These are phyloP conservation scores for Gossypium trilobum DNA, from an alignment of 441 rosid genomes.

Conservation along the genomic window DNA sequence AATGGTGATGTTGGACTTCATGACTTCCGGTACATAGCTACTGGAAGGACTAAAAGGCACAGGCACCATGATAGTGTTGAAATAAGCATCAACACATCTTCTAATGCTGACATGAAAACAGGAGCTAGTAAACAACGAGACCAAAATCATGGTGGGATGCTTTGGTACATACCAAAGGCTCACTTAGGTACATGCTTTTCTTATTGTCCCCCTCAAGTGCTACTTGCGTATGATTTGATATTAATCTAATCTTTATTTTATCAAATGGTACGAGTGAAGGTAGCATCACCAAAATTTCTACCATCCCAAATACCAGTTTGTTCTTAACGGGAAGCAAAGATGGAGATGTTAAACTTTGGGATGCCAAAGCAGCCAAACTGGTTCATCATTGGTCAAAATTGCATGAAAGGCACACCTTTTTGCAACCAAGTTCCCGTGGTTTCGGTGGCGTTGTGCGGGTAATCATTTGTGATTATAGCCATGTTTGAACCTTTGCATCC, in stretches of 20 bases:
- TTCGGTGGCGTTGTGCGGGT: slow-evolving; percentile 88
- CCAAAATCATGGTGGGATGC: slow-evolving; percentile 74
- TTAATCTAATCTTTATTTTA: slow-evolving; percentile 16
- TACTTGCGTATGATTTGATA: not conserved
- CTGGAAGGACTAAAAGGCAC: slow-evolving; percentile 71
- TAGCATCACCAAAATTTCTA: slow-evolving; percentile 73
- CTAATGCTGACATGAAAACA: slow-evolving; percentile 24
- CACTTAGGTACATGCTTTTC: slow-evolving; percentile 54
- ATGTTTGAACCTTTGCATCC: not conserved
- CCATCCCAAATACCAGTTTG: slow-evolving; percentile 74
- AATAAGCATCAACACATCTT: slow-evolving; percentile 28
- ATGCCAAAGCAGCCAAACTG: slow-evolving; percentile 70
- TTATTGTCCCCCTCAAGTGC: not conserved
- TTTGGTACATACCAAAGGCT: slow-evolving; percentile 96
- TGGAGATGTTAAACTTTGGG: slow-evolving; percentile 96
- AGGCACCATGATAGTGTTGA: slow-evolving; percentile 39
- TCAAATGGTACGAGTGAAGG: slow-evolving; percentile 37
- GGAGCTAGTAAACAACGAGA: slow-evolving; percentile 34
- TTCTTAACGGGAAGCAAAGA: slow-evolving; percentile 95
- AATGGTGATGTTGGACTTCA: slow-evolving; percentile 85
- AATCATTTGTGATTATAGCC: slow-evolving; percentile 13
- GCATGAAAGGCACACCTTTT: slow-evolving; percentile 79
- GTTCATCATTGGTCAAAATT: slow-evolving; percentile 82
- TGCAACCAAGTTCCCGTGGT: slow-evolving; percentile 82
- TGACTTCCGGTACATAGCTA: slow-evolving; percentile 86